A percentile compares a stretch with the other conserved stretches of the same genome.
Conservation (phyloP, 306 rosid species). For the Acmispon strigosus region DNA sequence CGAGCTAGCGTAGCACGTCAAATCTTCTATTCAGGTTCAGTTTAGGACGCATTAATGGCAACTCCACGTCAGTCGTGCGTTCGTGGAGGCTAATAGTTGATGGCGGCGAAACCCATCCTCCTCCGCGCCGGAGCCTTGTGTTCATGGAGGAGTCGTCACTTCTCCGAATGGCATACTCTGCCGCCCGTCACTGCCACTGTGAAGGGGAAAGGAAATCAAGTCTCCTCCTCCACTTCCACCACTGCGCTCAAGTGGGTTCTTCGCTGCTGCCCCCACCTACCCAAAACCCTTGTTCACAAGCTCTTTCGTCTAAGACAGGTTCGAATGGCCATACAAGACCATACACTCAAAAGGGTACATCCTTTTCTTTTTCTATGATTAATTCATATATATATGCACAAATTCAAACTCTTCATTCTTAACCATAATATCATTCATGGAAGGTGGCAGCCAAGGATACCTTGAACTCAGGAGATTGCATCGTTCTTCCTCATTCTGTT, state of each 20-base stretch:
- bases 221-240: constrained; percentile 20
- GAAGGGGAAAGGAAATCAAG: constrained; percentile 14
- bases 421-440: background rate
- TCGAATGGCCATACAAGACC: constrained; percentile 36
- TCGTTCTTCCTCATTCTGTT: constrained; percentile 66
- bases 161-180: constrained; percentile 52
- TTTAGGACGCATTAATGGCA: no score
- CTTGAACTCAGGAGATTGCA: constrained; percentile 54
- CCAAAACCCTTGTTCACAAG: constrained; percentile 76
- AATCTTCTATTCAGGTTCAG: no score
- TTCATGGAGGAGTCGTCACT: background rate
- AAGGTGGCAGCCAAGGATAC: constrained; percentile 73
- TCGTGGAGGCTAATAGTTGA: background rate
- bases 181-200: constrained; percentile 44
- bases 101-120: background rate
- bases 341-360: constrained; percentile 45
- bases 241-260: constrained; percentile 73
- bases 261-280: constrained; percentile 77
- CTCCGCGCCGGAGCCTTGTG: background rate
- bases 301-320: constrained; percentile 89
- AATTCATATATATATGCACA: no score
- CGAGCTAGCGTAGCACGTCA: no score
- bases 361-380: no score
- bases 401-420: background rate
- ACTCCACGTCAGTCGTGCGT: no score